Conservation (phyloP, 169 alveolate species). For the Babesia bovis region DNA sequence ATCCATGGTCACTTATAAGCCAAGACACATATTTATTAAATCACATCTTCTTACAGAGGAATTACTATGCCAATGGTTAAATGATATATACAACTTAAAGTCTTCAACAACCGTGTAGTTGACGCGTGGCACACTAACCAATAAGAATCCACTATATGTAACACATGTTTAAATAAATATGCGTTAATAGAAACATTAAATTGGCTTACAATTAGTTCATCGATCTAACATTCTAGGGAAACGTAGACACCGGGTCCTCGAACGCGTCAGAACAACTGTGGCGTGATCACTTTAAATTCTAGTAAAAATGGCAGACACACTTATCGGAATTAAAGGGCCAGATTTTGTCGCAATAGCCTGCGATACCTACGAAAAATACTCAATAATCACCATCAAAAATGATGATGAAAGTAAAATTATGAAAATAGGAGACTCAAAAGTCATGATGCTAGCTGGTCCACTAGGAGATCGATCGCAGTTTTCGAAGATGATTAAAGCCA, state of each 20-base stretch:
- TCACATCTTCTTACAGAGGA: no score
- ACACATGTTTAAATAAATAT: no score
- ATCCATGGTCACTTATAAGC: no score
- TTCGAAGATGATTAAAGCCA: conserved; percentile 80
- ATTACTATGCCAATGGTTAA: no score
- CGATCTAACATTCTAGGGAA: no score
- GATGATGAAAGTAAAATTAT: conserved; percentile 75
- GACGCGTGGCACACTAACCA: no score
- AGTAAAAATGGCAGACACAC: conserved; percentile 77
- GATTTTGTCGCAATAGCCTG: conserved; percentile 81
- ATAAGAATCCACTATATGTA: no score
- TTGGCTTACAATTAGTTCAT: no score
- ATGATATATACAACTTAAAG: no score
- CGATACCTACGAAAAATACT: conserved; percentile 76
- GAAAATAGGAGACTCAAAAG: conserved; percentile 75
- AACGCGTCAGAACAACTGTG: background rate
- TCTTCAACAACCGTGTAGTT: no score
- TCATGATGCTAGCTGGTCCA: conserved; percentile 83
- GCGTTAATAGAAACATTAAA: no score
- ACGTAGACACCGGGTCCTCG: background rate
- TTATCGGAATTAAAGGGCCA: conserved; percentile 81
- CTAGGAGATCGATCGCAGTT: conserved; percentile 84
- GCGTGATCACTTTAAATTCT: conserved; percentile 1
- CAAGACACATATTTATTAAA: no score
- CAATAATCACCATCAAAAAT: conserved; percentile 74